Evolutionary conservation across 2,329 filamentous ascomycete species (phyloP), one percentile per base, ranked within the genome.

Genomic region (Colletotrichum noveboracense): DNA sequence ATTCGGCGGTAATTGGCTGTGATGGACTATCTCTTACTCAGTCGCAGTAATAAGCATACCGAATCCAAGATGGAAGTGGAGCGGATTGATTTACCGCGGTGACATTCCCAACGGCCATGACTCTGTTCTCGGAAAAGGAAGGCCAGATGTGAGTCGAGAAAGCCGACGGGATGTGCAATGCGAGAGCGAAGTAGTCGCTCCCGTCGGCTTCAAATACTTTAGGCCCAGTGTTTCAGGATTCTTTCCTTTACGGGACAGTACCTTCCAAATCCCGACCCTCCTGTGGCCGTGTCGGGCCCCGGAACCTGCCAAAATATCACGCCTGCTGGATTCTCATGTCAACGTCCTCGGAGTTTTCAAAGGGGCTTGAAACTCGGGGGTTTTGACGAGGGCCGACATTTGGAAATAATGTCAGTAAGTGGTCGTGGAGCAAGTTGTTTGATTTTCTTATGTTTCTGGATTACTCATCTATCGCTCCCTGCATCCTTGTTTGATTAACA

Each of bases 81-180:
- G n/a, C n/a, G n/a, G 6, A 21, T 1, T 13, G 43, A 13, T 13
- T 48, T 48, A 48, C 43, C 6, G 10, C 18, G n/a, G 10, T 3
- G n/a, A 52, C 43, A 13, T 52, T 52, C 0, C 43, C 3, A n/a
- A 48, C n/a, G 43, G 2, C 10, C n/a, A 1, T 48, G 43, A 52
- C n/a, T 52, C 43, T 52, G n/a, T 7, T 21, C 1, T 52, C 43
- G 43, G 43, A 21, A 21, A 52, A 52, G 0, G 6, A 13, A 52
- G 10, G 12, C 10, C 3, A 21, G 6, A 52, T 0, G n/a, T 21
- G n/a, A 7, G 6, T 52, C 10, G 43, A 21, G 0, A 7, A 0
- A 21, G n/a, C 43, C 43, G n/a, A 52, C 10, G 43, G 43, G n/a
- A 52, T 52, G 1, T 21, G n/a, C 10, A 48, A 21, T 21, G 3